Conservation (phyloP, 2,329 filamentous ascomycete genomes). For the Ophiostoma australiae region DNA sequence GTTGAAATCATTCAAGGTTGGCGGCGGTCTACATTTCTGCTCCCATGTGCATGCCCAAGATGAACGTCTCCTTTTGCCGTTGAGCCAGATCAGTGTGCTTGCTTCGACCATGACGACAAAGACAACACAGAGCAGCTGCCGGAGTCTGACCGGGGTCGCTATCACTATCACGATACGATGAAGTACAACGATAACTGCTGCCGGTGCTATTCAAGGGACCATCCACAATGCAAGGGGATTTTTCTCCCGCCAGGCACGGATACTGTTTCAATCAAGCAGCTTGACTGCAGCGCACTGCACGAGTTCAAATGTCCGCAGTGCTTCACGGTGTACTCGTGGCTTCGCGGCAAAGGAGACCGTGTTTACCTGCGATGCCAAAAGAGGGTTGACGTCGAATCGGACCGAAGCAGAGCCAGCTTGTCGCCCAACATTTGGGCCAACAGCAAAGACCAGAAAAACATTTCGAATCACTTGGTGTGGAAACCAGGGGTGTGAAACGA, state of each 20-base stretch:
- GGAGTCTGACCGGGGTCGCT: not conserved
- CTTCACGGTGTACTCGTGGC: not conserved
- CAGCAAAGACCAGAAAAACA: not conserved
- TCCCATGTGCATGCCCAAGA: not conserved
- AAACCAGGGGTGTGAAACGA: not conserved
- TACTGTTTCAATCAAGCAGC: not conserved
- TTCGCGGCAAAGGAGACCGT: not conserved
- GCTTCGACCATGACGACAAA: not conserved
- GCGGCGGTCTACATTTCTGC: not conserved
- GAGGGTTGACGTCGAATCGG: not conserved
- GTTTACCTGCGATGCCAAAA: not conserved
- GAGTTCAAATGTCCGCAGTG: not conserved
- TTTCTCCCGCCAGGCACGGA: not conserved
- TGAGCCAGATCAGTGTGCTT: conserved; percentile 2
- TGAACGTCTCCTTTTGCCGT: not conserved
- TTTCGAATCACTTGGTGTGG: not conserved
- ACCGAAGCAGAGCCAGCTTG: not conserved
- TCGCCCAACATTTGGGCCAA: not conserved
- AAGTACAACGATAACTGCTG: not conserved
- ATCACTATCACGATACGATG: not conserved
- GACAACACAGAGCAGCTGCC: not conserved
- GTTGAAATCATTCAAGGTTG: not conserved
- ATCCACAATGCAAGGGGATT: not conserved
- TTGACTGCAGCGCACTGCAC: not conserved
- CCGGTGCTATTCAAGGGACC: not conserved